Base-by-base conservation (phyloP, 2,329 filamentous ascomycete species). In the Phialemoniopsis sp. region DNA sequence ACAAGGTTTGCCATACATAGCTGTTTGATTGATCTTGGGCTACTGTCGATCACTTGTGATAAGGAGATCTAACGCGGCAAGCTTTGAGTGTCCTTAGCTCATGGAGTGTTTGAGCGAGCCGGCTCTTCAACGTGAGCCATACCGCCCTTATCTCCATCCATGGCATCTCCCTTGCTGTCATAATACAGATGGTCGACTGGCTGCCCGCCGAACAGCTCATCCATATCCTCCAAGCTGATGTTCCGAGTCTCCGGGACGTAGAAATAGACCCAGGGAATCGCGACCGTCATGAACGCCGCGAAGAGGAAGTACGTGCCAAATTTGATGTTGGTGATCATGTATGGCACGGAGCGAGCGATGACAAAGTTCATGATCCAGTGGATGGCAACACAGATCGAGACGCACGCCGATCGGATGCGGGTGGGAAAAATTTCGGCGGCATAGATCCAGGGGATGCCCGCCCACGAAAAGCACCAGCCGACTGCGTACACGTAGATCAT, bases 301-400 rank as follows among this genome's bases (percentile, higher is more conserved):
- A 39, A 42, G 15, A 42, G 34, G 41, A 77, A 70, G 50, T 73
- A 77, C 1, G 71, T 70, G 8, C 73, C 73, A 45, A 71, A 76
- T 1, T 61, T 60, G 1, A 68, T 52, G 5, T 54, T 51, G 1
- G 56, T 61, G 13, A 67, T 59, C 65, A 68, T 68, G 41, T 65
- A 64, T 0, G 63, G 64, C 0, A 60, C 63, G 16, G 60, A 56
- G 18, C 61, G 55, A 3, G 62, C 61, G 32, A 67, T 62, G 50
- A 66, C 53, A 42, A 67, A 66, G 3, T 58, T 63, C 8, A 60
- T 60, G 14, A 67, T 47, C 64, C 64, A 67, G 29, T 53, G 48
- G 13, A 48, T 47, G 28, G 49, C 50, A 16, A 48, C 45, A 3
- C 48, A 46, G 17, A 49, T 39, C n/a, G 50, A 42, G 39, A 51